Conservation (phyloP, 106 monocot species). For the Allium cepa region DNA sequence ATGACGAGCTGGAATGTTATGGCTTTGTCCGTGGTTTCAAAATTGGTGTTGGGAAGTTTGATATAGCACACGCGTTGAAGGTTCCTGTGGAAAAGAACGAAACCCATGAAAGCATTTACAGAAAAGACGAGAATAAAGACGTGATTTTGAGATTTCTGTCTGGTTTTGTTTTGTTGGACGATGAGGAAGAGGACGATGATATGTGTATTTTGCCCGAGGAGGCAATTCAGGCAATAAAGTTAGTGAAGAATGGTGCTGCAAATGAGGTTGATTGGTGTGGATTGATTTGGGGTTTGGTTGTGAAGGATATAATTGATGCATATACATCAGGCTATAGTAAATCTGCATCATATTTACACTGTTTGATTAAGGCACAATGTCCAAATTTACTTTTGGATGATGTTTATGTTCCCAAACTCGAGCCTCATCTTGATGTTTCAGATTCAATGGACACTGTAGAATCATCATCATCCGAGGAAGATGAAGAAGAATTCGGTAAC, state of each 20-base stretch:
- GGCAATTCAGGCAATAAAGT: slow-evolving; percentile 28
- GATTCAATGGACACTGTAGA: background rate
- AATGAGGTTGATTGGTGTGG: slow-evolving; percentile 80
- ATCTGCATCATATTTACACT: slow-evolving; percentile 78
- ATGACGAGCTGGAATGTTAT: slow-evolving; percentile 27
- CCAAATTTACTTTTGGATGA: slow-evolving; percentile 16
- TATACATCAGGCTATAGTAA: slow-evolving; percentile 45
- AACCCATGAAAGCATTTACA: slow-evolving; percentile 8
- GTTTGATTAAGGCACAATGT: slow-evolving; percentile 53
- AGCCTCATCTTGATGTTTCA: background rate
- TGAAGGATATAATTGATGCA: slow-evolving; percentile 61
- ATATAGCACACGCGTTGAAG: slow-evolving; percentile 41
- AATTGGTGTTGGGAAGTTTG: slow-evolving; percentile 23
- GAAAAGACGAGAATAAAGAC: slow-evolving; percentile 12
- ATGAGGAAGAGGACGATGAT: slow-evolving; percentile 25
- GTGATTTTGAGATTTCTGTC: slow-evolving; percentile 41
- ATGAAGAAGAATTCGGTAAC: slow-evolving; percentile 3
- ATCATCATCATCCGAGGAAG: slow-evolving; percentile 39
- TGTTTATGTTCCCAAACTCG: slow-evolving; percentile 1
- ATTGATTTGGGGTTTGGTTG: slow-evolving; percentile 68
- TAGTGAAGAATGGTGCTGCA: slow-evolving; percentile 60
- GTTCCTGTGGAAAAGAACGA: slow-evolving; percentile 30
- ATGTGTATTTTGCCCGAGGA: slow-evolving; percentile 63
- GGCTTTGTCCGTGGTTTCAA: slow-evolving; percentile 34
- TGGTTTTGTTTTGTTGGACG: slow-evolving; percentile 48